phyloP scores from a whole-genome alignment of 2,329 filamentous ascomycete genomes.

The Nemania abortiva region DNA sequence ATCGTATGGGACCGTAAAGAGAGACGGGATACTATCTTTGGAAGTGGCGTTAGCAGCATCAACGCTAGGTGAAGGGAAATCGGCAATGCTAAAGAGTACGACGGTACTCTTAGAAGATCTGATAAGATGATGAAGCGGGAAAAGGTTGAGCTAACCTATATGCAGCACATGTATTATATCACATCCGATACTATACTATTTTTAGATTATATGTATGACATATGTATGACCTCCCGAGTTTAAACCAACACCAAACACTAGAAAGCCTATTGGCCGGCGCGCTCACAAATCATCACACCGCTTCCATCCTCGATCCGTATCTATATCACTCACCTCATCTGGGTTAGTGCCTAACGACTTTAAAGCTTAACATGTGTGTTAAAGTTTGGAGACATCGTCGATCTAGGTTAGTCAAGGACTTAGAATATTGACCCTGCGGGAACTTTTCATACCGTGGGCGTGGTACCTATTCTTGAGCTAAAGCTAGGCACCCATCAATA shows the following conservation, averaged over 20 bases:
- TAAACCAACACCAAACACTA: background rate
- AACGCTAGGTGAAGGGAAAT: conserved; percentile 11
- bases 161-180: background rate
- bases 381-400: background rate
- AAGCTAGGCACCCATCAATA: conserved; percentile 4
- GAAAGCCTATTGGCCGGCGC: conserved; percentile 1
- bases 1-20: conserved; percentile 69
- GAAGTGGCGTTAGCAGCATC: conserved; percentile 58
- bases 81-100: background rate
- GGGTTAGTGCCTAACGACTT: background rate
- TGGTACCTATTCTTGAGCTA: conserved; percentile 8
- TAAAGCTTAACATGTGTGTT: background rate
- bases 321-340: background rate
- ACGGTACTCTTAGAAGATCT: background rate
- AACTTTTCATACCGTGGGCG: conserved; percentile 1
- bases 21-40: conserved; percentile 67
- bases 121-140: background rate
- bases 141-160: background rate
- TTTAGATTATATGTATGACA: background rate
- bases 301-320: conserved; percentile 3
- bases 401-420: background rate
- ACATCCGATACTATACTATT: background rate
- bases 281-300: conserved; percentile 22
- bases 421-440: background rate
- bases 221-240: conserved; percentile 1